A percentile compares a stretch with the other conserved stretches of the same genome.
Conservation (phyloP, 257 asterid genomes). For the Gentiana dahurica region DNA sequence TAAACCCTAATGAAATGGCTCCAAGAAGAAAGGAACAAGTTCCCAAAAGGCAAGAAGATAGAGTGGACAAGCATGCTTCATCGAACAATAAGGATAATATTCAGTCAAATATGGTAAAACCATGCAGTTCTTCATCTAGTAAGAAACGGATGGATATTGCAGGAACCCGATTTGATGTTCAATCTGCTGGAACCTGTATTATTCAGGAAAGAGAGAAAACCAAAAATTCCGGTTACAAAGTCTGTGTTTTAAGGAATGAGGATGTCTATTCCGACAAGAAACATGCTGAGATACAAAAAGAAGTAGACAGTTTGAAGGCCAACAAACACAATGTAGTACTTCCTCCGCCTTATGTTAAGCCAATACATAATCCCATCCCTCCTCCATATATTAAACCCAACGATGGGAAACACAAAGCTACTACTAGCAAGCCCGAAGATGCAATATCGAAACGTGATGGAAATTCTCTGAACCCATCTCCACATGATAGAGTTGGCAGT, state of each 20-base stretch:
- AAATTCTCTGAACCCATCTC: slow-evolving; percentile 12
- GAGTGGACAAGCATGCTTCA: slow-evolving; percentile 23
- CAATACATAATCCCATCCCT: slow-evolving; percentile 35
- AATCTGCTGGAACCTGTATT: slow-evolving; percentile 11
- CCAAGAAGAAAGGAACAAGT: slow-evolving; percentile 18
- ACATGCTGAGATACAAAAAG: slow-evolving; percentile 15
- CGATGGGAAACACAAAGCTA: slow-evolving; percentile 31
- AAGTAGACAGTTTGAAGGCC: slow-evolving; percentile 29
- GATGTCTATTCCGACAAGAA: slow-evolving; percentile 16
- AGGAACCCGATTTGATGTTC: slow-evolving; percentile 12
- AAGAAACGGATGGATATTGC: slow-evolving; percentile 23
- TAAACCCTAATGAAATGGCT: slow-evolving; percentile 25
- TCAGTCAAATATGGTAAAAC: slow-evolving; percentile 25
- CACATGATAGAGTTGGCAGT: slow-evolving; percentile 12
- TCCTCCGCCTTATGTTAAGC: slow-evolving; percentile 75
- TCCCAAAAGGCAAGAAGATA: slow-evolving; percentile 23
- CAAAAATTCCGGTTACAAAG: slow-evolving; percentile 14
- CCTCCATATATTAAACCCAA: slow-evolving; percentile 60
- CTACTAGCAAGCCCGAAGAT: slow-evolving; percentile 24
- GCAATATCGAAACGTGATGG: slow-evolving; percentile 18
- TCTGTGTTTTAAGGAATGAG: slow-evolving; percentile 10
- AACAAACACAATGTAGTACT: slow-evolving; percentile 17
- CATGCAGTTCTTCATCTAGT: slow-evolving; percentile 27
- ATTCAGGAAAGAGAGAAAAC: slow-evolving; percentile 24
- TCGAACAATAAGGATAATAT: slow-evolving; percentile 16